These are phyloP conservation scores for Xylariales sp. DNA, from an alignment of 2,329 filamentous ascomycete genomes.

Conservation along the genomic window DNA sequence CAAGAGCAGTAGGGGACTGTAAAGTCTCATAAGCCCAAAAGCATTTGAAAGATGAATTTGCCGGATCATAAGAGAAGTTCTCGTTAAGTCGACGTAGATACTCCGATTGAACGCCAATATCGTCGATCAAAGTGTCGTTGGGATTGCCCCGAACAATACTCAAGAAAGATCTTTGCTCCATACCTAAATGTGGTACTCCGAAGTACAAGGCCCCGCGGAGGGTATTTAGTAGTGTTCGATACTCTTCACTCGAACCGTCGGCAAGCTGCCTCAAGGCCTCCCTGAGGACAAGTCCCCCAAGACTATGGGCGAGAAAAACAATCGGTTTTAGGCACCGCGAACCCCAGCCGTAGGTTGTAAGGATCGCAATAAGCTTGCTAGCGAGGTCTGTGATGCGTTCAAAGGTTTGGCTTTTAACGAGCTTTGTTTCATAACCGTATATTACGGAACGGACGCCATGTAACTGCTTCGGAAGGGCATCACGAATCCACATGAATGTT, in stretches of 20 bases:
- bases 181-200: slow-evolving; percentile 35
- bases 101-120: slow-evolving; percentile 23
- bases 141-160: slow-evolving; percentile 24
- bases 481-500: slow-evolving; percentile 48
- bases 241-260: neutral
- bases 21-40: slow-evolving; percentile 37
- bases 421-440: slow-evolving; percentile 46
- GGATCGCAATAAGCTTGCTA: slow-evolving; percentile 31
- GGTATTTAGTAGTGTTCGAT: neutral
- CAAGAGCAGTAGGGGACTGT: slow-evolving; percentile 31
- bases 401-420: slow-evolving; percentile 41
- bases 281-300: slow-evolving; percentile 46
- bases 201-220: slow-evolving; percentile 32
- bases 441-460: slow-evolving; percentile 36
- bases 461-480: slow-evolving; percentile 39
- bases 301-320: slow-evolving; percentile 46
- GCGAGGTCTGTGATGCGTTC: slow-evolving; percentile 43
- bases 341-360: slow-evolving; percentile 38
- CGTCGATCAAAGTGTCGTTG: slow-evolving; percentile 26
- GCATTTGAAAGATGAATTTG: neutral
- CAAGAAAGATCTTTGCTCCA: slow-evolving; percentile 23
- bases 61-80: neutral
- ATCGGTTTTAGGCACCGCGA: slow-evolving; percentile 38
- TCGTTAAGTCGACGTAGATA: slow-evolving; percentile 28
- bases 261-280: slow-evolving; percentile 37